Evolutionary conservation across 495 filamentous ascomycete genomes (phyloP).

Genomic region (Penicillium subrubescens): DNA sequence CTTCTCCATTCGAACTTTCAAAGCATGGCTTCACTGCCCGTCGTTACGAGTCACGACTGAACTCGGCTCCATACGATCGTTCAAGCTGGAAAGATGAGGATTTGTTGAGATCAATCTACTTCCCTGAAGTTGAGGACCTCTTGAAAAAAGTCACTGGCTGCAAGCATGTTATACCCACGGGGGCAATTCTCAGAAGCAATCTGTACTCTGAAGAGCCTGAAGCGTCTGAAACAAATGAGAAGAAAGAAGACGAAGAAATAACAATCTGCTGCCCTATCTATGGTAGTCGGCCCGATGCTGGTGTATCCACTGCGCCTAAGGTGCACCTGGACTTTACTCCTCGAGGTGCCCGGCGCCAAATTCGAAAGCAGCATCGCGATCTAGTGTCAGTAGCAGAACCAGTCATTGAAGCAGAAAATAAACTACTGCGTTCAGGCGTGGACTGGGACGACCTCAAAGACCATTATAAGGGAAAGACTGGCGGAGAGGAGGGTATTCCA

Average conservation of each 20-base stretch:
- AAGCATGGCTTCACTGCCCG: not conserved
- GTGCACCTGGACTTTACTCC: not conserved
- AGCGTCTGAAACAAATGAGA: not conserved
- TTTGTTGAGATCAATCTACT: not conserved
- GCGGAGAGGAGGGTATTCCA: not conserved
- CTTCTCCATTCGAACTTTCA: not conserved
- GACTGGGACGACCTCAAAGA: not conserved
- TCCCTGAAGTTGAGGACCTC: not conserved
- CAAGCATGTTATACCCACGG: not conserved
- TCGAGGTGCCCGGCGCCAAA: not conserved
- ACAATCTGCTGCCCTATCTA: not conserved
- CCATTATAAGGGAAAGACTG: not conserved
- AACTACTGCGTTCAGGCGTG: not conserved
- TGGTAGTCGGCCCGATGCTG: not conserved
- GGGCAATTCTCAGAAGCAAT: not conserved
- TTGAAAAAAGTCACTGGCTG: not conserved
- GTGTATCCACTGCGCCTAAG: not conserved
- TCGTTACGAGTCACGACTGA: not conserved
- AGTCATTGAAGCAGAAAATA: not conserved
- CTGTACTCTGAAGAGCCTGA: not conserved
- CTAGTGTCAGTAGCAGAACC: not conserved
- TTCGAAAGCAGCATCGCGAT: not conserved
- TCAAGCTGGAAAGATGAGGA: not conserved
- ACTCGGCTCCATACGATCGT: not conserved
- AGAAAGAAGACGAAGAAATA: not conserved